Base-by-base conservation (phyloP, 2,329 filamentous ascomycete species). In the Trichophyton rubrum region DNA sequence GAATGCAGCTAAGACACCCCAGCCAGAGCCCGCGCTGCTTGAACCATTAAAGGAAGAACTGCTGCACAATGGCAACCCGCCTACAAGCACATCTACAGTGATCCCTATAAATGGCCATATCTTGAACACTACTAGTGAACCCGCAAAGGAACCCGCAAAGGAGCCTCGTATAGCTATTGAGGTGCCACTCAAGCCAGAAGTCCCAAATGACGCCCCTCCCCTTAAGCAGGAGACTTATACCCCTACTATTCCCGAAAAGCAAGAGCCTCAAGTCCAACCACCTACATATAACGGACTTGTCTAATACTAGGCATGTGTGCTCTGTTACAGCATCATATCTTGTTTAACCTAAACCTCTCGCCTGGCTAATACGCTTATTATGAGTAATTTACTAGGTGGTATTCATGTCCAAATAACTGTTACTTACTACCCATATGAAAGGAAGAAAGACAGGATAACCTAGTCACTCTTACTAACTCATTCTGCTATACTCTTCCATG, bases 271-370 rank as follows among this genome's bases (percentile, higher is more conserved):
- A 13, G 33, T 38, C 33, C 41, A 43, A 58, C 8, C 22, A 40
- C 53, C 53, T 30, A 27, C 20, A 5, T 53, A 61, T 15, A 60
- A 60, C 27, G 59, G 59, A 11, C 9, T 49, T 15, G 40, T 30
- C 38, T 59, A 17, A 59, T 59, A 33, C 27, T 5, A 22, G 8
- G 9, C 49, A 30, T 53, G n/a, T 30, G 11, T 7, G 11, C 49
- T 53, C 49, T 53, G 22, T 17, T 33, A n/a, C 30, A 22, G 20
- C 3, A 20, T 24, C 11, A 24, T 15, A 7, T 3, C 17, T 47
- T 22, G 43, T 53, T 53, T 53, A 33, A 15, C 27, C n/a, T 15
- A 6, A 53, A 9, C 13, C 1, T 3, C 17, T 24, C 1, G 9
- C 45, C 13, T 33, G 13, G 15, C 7, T 24, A 15, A n/a, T 33